These are phyloP conservation scores for Chrysanthemum seticuspe DNA, from an alignment of 129 eudicot species.

Conservation along the genomic window DNA sequence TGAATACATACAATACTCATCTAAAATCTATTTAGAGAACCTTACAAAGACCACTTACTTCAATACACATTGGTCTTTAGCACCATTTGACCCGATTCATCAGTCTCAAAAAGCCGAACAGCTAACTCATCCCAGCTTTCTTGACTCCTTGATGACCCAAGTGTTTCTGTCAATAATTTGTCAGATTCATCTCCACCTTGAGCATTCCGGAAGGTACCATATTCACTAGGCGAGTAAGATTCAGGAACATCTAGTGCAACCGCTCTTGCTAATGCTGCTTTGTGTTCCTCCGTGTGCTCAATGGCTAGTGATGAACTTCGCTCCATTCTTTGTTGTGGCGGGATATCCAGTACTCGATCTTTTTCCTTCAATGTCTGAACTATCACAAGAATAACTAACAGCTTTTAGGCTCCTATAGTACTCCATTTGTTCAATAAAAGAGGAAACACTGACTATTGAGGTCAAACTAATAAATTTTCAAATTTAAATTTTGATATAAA, in stretches of 20 bases:
- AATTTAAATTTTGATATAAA: background rate
- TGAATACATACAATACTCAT: constrained; percentile 15
- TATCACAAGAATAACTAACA: constrained; percentile 20
- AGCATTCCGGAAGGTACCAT: constrained; percentile 69
- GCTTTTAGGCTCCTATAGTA: background rate
- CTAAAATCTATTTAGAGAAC: background rate
- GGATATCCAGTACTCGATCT: constrained; percentile 62
- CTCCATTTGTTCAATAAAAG: background rate
- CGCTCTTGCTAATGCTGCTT: constrained; percentile 70
- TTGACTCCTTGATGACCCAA: constrained; percentile 31
- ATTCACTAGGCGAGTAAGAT: constrained; percentile 61
- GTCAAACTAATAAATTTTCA: background rate
- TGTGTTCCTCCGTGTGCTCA: constrained; percentile 75
- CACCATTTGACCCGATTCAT: constrained; percentile 51
- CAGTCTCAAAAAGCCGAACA: constrained; percentile 44
- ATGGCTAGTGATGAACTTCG: constrained; percentile 60
- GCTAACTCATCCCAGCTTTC: constrained; percentile 55
- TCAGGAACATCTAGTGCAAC: constrained; percentile 72
- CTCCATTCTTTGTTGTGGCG: constrained; percentile 78
- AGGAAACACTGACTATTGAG: background rate
- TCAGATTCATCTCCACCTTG: constrained; percentile 39
- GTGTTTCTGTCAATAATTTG: constrained; percentile 18
- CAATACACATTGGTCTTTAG: constrained; percentile 39
- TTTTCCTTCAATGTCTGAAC: constrained; percentile 73
- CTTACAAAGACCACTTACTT: constrained; percentile 1